These are phyloP conservation scores for Fusarium sp. DNA, from an alignment of 2,329 filamentous ascomycete species.

Conservation along the genomic window DNA sequence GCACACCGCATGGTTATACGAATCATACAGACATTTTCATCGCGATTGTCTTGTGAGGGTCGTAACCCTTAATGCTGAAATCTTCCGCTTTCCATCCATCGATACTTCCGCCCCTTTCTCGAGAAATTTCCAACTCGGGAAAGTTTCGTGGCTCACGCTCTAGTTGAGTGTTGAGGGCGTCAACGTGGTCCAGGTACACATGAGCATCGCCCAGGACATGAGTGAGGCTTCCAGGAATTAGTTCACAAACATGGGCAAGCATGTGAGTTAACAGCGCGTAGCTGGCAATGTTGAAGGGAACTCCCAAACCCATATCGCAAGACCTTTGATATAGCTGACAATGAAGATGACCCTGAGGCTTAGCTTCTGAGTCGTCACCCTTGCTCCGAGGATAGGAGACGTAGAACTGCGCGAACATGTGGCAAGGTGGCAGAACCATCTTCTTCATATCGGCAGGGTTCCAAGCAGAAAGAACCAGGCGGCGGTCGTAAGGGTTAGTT, in stretches of 20 bases:
- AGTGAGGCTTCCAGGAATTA: constrained; percentile 86
- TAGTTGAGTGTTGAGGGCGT: constrained; percentile 84
- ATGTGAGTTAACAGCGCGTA: constrained; percentile 97
- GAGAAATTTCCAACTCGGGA: constrained; percentile 77
- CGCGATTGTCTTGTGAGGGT: constrained; percentile 88
- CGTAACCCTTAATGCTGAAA: constrained; percentile 86
- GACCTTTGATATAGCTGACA: constrained; percentile 93
- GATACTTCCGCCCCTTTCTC: constrained; percentile 76
- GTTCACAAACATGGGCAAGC: constrained; percentile 85
- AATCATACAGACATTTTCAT: constrained; percentile 95
- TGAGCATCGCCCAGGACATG: constrained; percentile 99
- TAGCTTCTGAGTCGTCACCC: constrained; percentile 45
- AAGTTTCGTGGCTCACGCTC: constrained; percentile 83
- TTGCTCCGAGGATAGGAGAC: constrained; percentile 72
- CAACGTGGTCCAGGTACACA: constrained; percentile 91
- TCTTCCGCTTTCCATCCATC: constrained; percentile 93
- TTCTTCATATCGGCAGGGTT: constrained; percentile 85
- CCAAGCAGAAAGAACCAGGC: constrained; percentile 94
- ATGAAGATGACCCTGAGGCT: constrained; percentile 75
- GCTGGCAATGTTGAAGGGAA: constrained; percentile 96
- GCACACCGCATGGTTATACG: background rate
- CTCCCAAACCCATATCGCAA: constrained; percentile 96
- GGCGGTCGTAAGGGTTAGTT: constrained; percentile 84
- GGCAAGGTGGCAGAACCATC: constrained; percentile 94
- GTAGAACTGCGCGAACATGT: constrained; percentile 98